phyloP scores from a whole-genome alignment of 192 early-diverging fungal genomes.

The Coemansia sp. region DNA sequence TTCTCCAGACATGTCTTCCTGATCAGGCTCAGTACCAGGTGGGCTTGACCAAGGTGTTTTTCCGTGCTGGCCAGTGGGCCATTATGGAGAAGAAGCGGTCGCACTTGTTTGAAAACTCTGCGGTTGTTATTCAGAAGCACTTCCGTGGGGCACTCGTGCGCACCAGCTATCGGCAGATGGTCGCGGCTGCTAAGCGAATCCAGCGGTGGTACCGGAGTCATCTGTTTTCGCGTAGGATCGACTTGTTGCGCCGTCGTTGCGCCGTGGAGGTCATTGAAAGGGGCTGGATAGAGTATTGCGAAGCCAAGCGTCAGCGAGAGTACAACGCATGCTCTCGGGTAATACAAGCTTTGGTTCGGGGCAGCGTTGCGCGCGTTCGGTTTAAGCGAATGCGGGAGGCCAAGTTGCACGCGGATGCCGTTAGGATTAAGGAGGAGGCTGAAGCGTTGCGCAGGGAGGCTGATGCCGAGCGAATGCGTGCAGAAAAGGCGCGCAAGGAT shows the following conservation, averaged over 20 bases:
- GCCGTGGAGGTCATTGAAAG: slow-evolving; percentile 43
- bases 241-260: slow-evolving; percentile 9
- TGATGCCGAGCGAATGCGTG: slow-evolving; percentile 27
- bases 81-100: slow-evolving; percentile 84
- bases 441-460: slow-evolving; percentile 7
- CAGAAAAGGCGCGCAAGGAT: slow-evolving; percentile 21
- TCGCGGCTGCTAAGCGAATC: slow-evolving; percentile 30
- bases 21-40: slow-evolving; percentile 86
- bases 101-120: slow-evolving; percentile 73
- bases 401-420: slow-evolving; percentile 9
- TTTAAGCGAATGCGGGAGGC: slow-evolving; percentile 13
- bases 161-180: slow-evolving; percentile 55
- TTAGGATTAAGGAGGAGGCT: slow-evolving; percentile 8
- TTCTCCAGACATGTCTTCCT: slow-evolving; percentile 65
- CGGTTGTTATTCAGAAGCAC: slow-evolving; percentile 75
- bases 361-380: slow-evolving; percentile 10
- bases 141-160: slow-evolving; percentile 68
- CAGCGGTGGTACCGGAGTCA: slow-evolving; percentile 38
- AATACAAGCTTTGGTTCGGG: slow-evolving; percentile 22
- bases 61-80: slow-evolving; percentile 85
- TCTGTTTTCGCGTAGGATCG: slow-evolving; percentile 10
- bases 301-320: slow-evolving; percentile 1
- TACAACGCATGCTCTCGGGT: not conserved
- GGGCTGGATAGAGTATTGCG: slow-evolving; percentile 10
- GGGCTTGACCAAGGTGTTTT: slow-evolving; percentile 97